phyloP scores from a whole-genome alignment of 192 early-diverging fungal species.

The Rhizophagus sp. region DNA sequence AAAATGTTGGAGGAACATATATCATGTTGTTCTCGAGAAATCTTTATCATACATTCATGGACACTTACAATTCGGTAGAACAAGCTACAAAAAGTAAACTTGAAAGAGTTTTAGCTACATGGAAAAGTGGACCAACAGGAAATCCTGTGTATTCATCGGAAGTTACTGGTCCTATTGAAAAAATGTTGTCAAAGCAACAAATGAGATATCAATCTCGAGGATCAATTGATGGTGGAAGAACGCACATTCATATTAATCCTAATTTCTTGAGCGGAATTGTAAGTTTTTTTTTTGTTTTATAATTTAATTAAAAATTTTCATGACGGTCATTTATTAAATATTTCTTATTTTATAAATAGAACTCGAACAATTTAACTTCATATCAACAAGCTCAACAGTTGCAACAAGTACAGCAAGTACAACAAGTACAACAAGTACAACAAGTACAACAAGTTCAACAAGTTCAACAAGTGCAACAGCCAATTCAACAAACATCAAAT shows the following conservation, averaged over 20 bases:
- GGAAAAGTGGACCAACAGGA: constrained; percentile 70
- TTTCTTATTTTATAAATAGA: constrained; percentile 4
- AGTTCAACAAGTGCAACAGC: background rate
- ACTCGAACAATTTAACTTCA: background rate
- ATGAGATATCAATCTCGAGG: constrained; percentile 32
- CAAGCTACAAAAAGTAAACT: constrained; percentile 65
- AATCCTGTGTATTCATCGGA: constrained; percentile 61
- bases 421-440: background rate
- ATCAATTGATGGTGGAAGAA: constrained; percentile 30
- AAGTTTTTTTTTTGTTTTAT: background rate
- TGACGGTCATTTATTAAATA: background rate
- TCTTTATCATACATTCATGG: constrained; percentile 72
- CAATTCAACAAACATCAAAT: constrained; percentile 20
- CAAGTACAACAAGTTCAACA: constrained; percentile 8
- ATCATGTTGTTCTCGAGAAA: constrained; percentile 68
- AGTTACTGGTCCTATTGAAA: constrained; percentile 53
- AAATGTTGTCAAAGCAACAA: constrained; percentile 45
- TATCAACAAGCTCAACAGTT: constrained; percentile 15
- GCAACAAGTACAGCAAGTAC: background rate
- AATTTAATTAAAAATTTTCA: background rate
- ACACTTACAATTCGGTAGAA: constrained; percentile 75
- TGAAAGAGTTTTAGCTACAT: constrained; percentile 77
- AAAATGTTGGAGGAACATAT: constrained; percentile 88
- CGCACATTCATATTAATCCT: constrained; percentile 60
- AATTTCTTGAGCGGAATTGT: constrained; percentile 52